These are phyloP conservation scores for Symbiodinium natans DNA, from an alignment of 73 alveolate genomes.

Conservation along the genomic window DNA sequence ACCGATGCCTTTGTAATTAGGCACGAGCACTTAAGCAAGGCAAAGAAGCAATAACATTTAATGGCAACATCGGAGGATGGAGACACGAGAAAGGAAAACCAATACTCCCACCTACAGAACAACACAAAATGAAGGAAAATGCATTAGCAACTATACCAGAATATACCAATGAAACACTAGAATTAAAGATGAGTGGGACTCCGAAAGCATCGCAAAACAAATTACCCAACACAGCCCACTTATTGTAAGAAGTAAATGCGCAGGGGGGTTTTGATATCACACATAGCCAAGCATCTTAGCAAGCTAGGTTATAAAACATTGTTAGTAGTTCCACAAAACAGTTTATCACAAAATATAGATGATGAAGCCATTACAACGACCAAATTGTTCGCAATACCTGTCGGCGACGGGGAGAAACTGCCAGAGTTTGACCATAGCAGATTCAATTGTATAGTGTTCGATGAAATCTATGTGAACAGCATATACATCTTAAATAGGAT, in stretches of 20 bases:
- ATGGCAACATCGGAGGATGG: no score
- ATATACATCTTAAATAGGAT: background rate
- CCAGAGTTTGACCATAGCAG: conserved; percentile 44
- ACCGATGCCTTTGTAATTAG: conserved; percentile 21
- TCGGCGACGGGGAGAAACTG: background rate
- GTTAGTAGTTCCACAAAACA: conserved; percentile 4
- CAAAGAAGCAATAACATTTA: background rate
- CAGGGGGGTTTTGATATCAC: background rate
- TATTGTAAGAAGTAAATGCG: no score
- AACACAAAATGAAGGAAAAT: no score
- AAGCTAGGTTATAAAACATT: background rate
- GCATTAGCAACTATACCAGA: no score
- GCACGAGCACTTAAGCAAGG: background rate
- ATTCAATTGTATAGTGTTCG: background rate
- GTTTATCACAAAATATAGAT: background rate
- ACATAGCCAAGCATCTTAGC: background rate
- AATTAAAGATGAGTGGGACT: no score
- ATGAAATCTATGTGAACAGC: background rate
- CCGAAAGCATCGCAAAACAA: no score
- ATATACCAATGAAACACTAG: background rate
- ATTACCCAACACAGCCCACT: no score
- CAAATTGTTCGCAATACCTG: background rate
- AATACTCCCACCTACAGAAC: no score
- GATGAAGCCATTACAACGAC: background rate
- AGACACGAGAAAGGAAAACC: no score